Evolutionary conservation across 2,329 filamentous ascomycete species (phyloP), one percentile per base, ranked within the genome.

Genomic region (Massarina eburnea): DNA sequence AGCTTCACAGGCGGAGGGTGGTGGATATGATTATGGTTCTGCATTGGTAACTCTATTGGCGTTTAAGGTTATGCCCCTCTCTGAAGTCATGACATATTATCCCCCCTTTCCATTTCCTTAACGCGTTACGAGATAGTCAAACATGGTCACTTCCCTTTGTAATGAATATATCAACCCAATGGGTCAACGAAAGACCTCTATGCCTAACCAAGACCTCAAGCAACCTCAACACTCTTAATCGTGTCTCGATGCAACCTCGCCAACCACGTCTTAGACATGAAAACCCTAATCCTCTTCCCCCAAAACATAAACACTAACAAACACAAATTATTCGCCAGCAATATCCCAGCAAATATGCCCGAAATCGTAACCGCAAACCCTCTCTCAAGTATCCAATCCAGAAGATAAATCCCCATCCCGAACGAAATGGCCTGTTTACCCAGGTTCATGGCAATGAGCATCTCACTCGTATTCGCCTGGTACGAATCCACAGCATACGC

Each of bases 401-500:
- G 57, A 34, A 71, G 49, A 38, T 68, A 67, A 19, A 68, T 55
- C 7, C 65, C 60, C 61, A 65, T 65, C 12, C 61, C 68, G 33
- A 71, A 71, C 22, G 48, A 58, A 30, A 70, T 70, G 9, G 65
- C 58, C 41, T 68, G 66, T 44, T 70, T 71, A 26, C 67, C 66
- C 21, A 66, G 59, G 32, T 65, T 65, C 66, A 71, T 70, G 8
- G 67, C 67, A 39, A 71, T 83, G 9, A 84, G 73, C 80, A 83
- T 83, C 66, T 84, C 81, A 19, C 76, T 78, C n/a, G 80, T 78
- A 52, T 83, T 81, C 26, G 76, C 71, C 17, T 76, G 77, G 62
- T 84, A 81, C 41, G 74, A 78, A 58, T 84, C 81, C 29, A 84
- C 77, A 1, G 81, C 80, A 55, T 84, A 84, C 2, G 80, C 81